Percentiles rank a stretch among this genome's conserved stretches.
Evolutionary conservation across 306 rosid species (phyloP).

Genomic region (Canavalia ensiformis): DNA sequence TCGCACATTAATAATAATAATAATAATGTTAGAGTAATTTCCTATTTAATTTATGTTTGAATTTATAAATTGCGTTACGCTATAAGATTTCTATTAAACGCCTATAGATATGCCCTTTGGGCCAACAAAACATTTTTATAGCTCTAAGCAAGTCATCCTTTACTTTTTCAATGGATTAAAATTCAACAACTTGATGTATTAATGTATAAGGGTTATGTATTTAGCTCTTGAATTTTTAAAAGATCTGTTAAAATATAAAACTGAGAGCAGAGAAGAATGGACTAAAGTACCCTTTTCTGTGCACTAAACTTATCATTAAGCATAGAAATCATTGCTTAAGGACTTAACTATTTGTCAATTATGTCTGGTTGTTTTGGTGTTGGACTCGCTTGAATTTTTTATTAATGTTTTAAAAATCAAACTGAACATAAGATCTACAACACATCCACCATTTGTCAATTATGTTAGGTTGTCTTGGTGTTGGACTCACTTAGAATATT

Average conservation of each 20-base stretch:
- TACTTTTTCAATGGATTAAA: background rate
- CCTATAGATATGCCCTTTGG: background rate
- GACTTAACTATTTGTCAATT: background rate
- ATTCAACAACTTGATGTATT: background rate
- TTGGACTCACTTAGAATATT: background rate
- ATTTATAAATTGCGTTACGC: background rate
- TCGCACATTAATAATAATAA: background rate
- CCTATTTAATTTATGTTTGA: background rate
- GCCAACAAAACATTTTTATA: background rate
- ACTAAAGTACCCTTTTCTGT: background rate
- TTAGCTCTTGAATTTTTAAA: background rate
- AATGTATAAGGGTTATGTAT: background rate
- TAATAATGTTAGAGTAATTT: background rate
- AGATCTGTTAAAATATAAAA: background rate
- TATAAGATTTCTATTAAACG: background rate
- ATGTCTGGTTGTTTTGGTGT: background rate
- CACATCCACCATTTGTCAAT: background rate
- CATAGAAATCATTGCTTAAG: background rate
- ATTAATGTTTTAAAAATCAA: conserved; percentile 2
- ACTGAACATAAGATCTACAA: background rate
- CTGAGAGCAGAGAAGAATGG: background rate
- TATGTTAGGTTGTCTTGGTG: background rate
- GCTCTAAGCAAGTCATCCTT: background rate
- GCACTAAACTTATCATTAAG: background rate
- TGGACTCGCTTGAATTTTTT: background rate